These are phyloP conservation scores for Starmera dryadoides DNA, from an alignment of 805 yeast species.

Conservation along the genomic window DNA sequence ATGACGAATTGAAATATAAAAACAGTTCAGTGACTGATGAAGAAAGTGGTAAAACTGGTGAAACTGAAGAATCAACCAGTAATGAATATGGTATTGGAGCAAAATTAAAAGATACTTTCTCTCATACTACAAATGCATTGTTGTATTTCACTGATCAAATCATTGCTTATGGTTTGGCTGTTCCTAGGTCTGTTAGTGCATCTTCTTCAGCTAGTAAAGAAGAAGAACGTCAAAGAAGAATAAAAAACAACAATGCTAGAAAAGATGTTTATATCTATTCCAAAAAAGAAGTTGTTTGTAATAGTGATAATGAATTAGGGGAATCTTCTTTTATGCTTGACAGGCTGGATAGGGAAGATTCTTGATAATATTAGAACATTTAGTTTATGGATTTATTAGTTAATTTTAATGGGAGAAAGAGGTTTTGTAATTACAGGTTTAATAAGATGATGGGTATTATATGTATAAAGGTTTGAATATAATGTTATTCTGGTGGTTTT, in stretches of 20 bases:
- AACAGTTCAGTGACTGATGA: slow-evolving; percentile 2
- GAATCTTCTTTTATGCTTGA: neutral
- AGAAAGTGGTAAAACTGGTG: slow-evolving; percentile 1
- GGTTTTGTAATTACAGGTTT: no score
- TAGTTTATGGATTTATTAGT: neutral
- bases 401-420: no score
- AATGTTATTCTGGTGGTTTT: no score
- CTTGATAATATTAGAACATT: no score
- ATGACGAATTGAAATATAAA: slow-evolving; percentile 3
- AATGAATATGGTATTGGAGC: slow-evolving; percentile 1
- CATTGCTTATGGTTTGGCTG: slow-evolving; percentile 51
- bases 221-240: slow-evolving; percentile 18
- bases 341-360: neutral
- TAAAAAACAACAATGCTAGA: slow-evolving; percentile 19
- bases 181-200: slow-evolving; percentile 39
- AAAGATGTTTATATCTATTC: slow-evolving; percentile 36
- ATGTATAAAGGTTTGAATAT: no score
- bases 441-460: no score
- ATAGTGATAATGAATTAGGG: slow-evolving; percentile 20
- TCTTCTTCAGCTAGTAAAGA: slow-evolving; percentile 15
- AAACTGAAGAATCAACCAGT: slow-evolving; percentile 1
- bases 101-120: slow-evolving; percentile 17
- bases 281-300: slow-evolving; percentile 34
- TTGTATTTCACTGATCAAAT: slow-evolving; percentile 43
- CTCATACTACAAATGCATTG: slow-evolving; percentile 29